Base-by-base conservation (phyloP, 169 alveolate species). In the Plasmodium falciparum region DNA sequence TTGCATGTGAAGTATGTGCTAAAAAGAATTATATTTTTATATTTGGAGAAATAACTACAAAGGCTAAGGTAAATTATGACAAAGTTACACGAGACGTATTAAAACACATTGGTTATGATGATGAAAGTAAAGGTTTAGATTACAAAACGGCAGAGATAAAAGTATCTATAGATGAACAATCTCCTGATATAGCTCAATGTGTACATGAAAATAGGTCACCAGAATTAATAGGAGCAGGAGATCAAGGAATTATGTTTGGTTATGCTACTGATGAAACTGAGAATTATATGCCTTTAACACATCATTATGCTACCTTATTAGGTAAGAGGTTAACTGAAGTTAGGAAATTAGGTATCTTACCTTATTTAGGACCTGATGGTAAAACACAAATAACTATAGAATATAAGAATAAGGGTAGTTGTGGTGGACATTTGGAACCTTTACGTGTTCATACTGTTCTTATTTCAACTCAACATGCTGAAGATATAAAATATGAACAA, bases 221-320 rank as follows among this genome's bases (percentile, higher is more conserved):
- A 13, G 99, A 72, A 71, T 75, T 62, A 33, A 33, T 58, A 29
- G 69, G 75, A n/a, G 83, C 86, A 43, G 99, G 99, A 12, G 99
- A 98, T 75, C 99, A 99, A 96, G 99, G 99, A 43, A 96, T 97
- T 85, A 98, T 99, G 99, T 98, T 99, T 92, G 99, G 99, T 13
- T 99, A 98, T 93, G 99, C 99, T 59, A 95, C 99, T 54, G 98
- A 98, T 94, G 99, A 99, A 94, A 98, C 99, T 2, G 96, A 97
- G 39, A 99, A 97, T 89, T 92, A 96, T 71, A 98, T 98, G 99
- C 99, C 99, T 7, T 92, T 98, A 73, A 95, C 99, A 56, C 99
- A 99, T 93, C 94, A 96, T 66, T 95, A 98, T 52, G 99, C 99
- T 52, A 97, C 99, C 5, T 91, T 94, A 66, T 94, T 98, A 65